Percentiles rank a stretch among this genome's conserved stretches.
Conservation (phyloP, 23 red algal species). For the Gracilaria gracilis region DNA sequence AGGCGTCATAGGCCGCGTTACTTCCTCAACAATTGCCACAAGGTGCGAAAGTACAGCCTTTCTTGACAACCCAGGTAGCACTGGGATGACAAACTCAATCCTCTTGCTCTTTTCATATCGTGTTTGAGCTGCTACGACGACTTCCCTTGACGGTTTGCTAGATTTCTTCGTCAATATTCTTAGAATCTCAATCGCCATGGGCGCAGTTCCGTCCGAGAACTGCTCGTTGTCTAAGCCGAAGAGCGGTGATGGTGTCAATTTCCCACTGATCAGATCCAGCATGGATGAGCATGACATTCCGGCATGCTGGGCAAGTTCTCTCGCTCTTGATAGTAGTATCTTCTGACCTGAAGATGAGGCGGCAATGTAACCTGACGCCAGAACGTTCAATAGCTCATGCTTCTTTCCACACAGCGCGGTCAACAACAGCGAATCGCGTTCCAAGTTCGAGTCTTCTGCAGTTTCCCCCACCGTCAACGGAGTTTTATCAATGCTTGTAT, state of each 20-base stretch:
- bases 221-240: not conserved
- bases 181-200: constrained; percentile 50
- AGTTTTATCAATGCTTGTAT: constrained; percentile 31
- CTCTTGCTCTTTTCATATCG: constrained; percentile 45
- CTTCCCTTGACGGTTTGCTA: constrained; percentile 10
- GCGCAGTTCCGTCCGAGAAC: constrained; percentile 11
- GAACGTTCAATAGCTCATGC: constrained; percentile 25
- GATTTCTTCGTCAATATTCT: constrained; percentile 35
- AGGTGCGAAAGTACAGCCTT: constrained; percentile 34
- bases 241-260: not conserved
- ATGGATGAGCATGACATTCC: constrained; percentile 32
- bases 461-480: not conserved
- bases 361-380: constrained; percentile 13
- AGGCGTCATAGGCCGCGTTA: not conserved
- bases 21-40: constrained; percentile 38
- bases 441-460: constrained; percentile 4
- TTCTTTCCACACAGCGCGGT: constrained; percentile 72
- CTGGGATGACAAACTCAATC: constrained; percentile 48
- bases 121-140: constrained; percentile 48
- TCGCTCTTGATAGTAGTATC: constrained; percentile 39
- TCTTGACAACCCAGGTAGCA: constrained; percentile 48
- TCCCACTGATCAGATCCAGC: constrained; percentile 52
- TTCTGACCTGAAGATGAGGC: not conserved
- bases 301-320: constrained; percentile 49
- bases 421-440: constrained; percentile 39